Conservation (phyloP, 176 grass and related monocot species). For the Oryza punctata region DNA sequence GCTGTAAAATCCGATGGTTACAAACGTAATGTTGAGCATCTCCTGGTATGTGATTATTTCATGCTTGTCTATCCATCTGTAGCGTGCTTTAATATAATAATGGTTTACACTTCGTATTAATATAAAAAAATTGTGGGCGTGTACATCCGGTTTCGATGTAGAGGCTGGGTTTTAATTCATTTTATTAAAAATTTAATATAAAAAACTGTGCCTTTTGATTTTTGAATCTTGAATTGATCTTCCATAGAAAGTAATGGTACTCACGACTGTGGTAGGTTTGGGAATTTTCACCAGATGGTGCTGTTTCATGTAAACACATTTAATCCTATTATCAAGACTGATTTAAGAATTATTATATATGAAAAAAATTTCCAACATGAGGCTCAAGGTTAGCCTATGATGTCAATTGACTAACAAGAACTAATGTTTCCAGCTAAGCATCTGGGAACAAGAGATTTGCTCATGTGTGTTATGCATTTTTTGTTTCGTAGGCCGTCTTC, state of each 20-base stretch:
- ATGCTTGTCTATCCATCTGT: neutral
- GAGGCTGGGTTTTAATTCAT: no score
- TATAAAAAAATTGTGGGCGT: neutral
- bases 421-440: neutral
- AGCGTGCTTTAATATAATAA: neutral
- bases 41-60: constrained; percentile 66
- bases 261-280: neutral
- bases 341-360: neutral
- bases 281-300: neutral
- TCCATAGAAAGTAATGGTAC: constrained; percentile 3
- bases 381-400: neutral
- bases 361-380: neutral
- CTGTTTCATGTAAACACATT: neutral
- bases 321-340: neutral
- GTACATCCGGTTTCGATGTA: no score
- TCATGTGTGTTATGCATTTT: constrained; percentile 21
- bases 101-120: neutral
- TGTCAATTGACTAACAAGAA: neutral
- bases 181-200: no score
- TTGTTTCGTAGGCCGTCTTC: constrained; percentile 67
- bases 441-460: neutral
- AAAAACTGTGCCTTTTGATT: neutral
- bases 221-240: constrained; percentile 4
- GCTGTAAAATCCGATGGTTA: constrained; percentile 57
- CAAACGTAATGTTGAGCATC: constrained; percentile 72